Conservation (phyloP, 192 early-diverging fungal genomes). For the Obelidium mucronatum region DNA sequence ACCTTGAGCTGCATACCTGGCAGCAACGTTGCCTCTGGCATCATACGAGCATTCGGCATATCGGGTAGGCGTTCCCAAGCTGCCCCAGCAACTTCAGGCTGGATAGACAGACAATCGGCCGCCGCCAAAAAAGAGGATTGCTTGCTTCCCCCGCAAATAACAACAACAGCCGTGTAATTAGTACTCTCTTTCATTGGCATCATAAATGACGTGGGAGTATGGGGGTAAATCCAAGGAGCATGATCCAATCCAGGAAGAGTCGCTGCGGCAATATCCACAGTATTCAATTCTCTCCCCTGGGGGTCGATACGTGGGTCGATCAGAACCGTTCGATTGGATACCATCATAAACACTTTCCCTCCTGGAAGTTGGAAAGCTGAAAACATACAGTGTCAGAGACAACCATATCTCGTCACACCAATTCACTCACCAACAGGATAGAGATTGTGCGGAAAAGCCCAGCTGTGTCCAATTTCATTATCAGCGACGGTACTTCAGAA, state of each 20-base stretch:
- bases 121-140: constrained; percentile 14
- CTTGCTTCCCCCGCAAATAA: constrained; percentile 47
- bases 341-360: constrained; percentile 34
- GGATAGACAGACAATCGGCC: constrained; percentile 21
- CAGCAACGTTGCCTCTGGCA: constrained; percentile 44
- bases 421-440: constrained; percentile 24
- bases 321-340: constrained; percentile 33
- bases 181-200: constrained; percentile 41
- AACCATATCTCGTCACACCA: too few relatives aligned
- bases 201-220: constrained; percentile 40
- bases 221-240: constrained; percentile 43
- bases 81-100: constrained; percentile 34
- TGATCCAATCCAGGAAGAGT: constrained; percentile 15
- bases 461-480: neutral
- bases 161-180: constrained; percentile 22
- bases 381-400: neutral
- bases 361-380: constrained; percentile 27
- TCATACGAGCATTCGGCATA: constrained; percentile 39
- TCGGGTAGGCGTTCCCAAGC: constrained; percentile 25
- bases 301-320: constrained; percentile 29
- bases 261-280: neutral
- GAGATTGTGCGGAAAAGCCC: constrained; percentile 36
- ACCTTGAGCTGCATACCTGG: too few relatives aligned
- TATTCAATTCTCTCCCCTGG: constrained; percentile 3
- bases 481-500: too few relatives aligned